Evolutionary conservation across 441 rosid genomes (phyloP).

Genomic region (Populus tomentosa): DNA sequence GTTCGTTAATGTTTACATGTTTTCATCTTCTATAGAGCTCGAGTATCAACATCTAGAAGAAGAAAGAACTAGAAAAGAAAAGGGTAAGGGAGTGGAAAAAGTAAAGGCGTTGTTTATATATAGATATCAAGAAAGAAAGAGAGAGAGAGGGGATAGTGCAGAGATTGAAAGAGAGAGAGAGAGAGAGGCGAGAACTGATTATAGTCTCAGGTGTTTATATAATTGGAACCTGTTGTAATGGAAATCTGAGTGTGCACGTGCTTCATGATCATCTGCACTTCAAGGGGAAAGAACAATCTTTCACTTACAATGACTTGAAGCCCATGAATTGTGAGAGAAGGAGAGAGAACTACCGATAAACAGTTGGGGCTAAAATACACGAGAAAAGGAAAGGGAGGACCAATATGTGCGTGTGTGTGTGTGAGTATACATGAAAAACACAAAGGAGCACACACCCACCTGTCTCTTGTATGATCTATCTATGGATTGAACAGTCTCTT

Average conservation of each 20-base stretch:
- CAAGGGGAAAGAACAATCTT: slow-evolving; percentile 32
- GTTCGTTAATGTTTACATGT: neutral
- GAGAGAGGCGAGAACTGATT: slow-evolving; percentile 10
- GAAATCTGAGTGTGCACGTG: slow-evolving; percentile 69
- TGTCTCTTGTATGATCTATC: slow-evolving; percentile 14
- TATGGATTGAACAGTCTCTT: slow-evolving; percentile 29
- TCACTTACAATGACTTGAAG: slow-evolving; percentile 27
- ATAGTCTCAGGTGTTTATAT: slow-evolving; percentile 16
- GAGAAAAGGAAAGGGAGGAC: neutral
- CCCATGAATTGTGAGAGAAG: slow-evolving; percentile 15
- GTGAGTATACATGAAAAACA: neutral
- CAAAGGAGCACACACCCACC: slow-evolving; percentile 15
- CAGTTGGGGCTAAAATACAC: slow-evolving; percentile 14
- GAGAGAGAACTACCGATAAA: slow-evolving; percentile 14
- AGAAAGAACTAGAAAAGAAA: neutral
- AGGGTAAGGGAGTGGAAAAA: neutral
- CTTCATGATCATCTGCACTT: slow-evolving; percentile 56
- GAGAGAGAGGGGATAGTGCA: slow-evolving; percentile 15
- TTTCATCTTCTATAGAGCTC: neutral
- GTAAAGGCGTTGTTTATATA: slow-evolving; percentile 13
- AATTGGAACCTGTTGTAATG: slow-evolving; percentile 54
- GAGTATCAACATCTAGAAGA: slow-evolving; percentile 1
- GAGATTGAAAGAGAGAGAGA: slow-evolving; percentile 20
- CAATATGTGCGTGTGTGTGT: neutral
- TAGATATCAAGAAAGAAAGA: slow-evolving; percentile 1